These are phyloP conservation scores for Neoboletus subvelutipes DNA, from an alignment of 768 basidiomycete species.

Conservation along the genomic window DNA sequence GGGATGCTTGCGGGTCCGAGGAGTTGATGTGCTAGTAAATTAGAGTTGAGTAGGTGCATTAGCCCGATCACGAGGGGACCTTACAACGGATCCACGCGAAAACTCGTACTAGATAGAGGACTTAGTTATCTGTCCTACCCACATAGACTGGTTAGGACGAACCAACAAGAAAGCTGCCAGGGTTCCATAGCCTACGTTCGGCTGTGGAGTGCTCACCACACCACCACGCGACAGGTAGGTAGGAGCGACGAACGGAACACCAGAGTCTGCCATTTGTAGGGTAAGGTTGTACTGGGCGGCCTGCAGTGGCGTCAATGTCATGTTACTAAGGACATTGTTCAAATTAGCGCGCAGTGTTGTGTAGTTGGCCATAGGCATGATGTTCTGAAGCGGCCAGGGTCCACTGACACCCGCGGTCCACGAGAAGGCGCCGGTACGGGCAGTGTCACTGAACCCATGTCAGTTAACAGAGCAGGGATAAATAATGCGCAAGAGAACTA, in stretches of 20 bases:
- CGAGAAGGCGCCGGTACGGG: not conserved
- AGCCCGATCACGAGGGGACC: not conserved
- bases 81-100: conserved; percentile 1
- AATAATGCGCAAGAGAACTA: not conserved
- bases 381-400: not conserved
- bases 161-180: not conserved
- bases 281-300: not conserved
- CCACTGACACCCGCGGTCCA: not conserved
- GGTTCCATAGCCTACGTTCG: not conserved
- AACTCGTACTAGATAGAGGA: not conserved
- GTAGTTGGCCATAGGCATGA: not conserved
- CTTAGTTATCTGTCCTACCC: not conserved
- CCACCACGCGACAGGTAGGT: not conserved
- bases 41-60: not conserved
- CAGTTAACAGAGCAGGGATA: not conserved
- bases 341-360: not conserved
- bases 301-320: not conserved
- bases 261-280: not conserved
- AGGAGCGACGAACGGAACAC: not conserved
- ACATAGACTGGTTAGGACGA: not conserved
- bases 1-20: not conserved
- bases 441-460: not conserved
- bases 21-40: not conserved
- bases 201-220: not conserved
- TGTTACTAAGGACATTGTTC: not conserved